A percentile compares a stretch with the other conserved stretches of the same genome.
These are phyloP conservation scores for Xylaria bambusicola DNA, from an alignment of 495 filamentous ascomycete species.

Conservation along the genomic window DNA sequence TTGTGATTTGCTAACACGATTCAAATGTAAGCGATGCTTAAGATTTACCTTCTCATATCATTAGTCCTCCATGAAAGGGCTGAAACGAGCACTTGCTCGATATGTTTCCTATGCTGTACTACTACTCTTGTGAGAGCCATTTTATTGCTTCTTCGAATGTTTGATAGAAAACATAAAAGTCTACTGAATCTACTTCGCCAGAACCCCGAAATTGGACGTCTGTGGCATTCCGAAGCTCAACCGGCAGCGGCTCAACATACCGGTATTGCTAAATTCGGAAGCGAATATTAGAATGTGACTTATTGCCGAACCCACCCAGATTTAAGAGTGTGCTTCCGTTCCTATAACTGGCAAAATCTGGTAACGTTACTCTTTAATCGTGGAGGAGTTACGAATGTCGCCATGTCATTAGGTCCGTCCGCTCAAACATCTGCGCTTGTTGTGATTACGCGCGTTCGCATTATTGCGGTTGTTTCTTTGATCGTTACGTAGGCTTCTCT, in stretches of 20 bases:
- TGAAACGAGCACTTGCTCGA: not conserved
- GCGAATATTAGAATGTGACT: constrained; percentile 8
- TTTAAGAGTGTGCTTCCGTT: not conserved
- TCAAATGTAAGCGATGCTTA: not conserved
- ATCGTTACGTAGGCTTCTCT: constrained; percentile 6
- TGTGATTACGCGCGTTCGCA: constrained; percentile 5
- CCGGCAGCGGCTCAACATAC: not conserved
- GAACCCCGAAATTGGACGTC: not conserved
- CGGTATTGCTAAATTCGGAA: constrained; percentile 9
- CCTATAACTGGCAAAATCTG: constrained; percentile 1
- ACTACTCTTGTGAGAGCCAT: not conserved
- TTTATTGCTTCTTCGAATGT: not conserved
- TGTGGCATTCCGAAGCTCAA: not conserved
- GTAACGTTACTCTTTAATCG: constrained; percentile 18
- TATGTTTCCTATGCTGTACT: not conserved
- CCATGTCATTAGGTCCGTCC: constrained; percentile 7
- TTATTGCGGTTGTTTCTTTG: constrained; percentile 1
- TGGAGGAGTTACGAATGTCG: not conserved
- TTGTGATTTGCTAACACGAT: not conserved
- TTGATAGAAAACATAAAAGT: not conserved
- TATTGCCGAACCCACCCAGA: not conserved
- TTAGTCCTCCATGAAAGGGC: not conserved
- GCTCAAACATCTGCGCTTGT: not conserved
- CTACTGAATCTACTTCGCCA: not conserved
- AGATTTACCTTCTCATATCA: too few species aligned